These are phyloP conservation scores for Dendrobium huoshanense DNA, from an alignment of 106 monocot genomes.

Conservation along the genomic window DNA sequence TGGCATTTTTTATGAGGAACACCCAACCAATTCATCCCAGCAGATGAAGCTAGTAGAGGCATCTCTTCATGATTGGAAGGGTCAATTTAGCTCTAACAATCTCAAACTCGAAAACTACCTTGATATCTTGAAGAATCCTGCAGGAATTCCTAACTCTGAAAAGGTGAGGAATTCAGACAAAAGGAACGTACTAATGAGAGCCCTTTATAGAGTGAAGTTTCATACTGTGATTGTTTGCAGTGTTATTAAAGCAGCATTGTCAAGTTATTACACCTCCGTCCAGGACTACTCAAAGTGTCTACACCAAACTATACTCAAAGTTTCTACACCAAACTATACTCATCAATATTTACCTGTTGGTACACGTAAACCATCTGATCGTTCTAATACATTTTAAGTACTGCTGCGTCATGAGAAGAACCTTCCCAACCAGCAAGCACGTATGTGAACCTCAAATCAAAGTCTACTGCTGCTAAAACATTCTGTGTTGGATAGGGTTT, in stretches of 20 bases:
- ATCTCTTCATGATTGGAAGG: constrained; percentile 53
- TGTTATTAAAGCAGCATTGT: constrained; percentile 33
- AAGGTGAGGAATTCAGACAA: constrained; percentile 61
- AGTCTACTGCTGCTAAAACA: too few relatives aligned
- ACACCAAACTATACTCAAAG: too few relatives aligned
- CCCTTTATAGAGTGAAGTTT: constrained; percentile 68
- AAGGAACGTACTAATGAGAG: constrained; percentile 60
- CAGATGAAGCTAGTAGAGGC: constrained; percentile 25
- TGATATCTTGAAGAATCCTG: constrained; percentile 27
- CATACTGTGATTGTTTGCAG: constrained; percentile 49
- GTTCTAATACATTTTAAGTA: too few relatives aligned
- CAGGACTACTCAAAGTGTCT: too few relatives aligned
- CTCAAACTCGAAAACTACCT: constrained; percentile 42
- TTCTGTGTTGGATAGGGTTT: too few relatives aligned
- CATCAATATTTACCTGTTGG: too few relatives aligned
- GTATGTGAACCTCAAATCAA: too few relatives aligned
- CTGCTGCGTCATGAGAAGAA: too few relatives aligned
- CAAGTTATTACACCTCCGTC: too few relatives aligned
- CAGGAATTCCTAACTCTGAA: constrained; percentile 18
- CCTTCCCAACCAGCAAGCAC: too few relatives aligned
- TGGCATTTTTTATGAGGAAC: background rate
- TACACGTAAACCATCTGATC: too few relatives aligned
- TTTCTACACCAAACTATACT: too few relatives aligned
- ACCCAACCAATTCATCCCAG: constrained; percentile 12
- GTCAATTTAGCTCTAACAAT: constrained; percentile 18